These are phyloP conservation scores for Coemansia sp. DNA, from an alignment of 192 early-diverging fungal genomes.

Conservation along the genomic window DNA sequence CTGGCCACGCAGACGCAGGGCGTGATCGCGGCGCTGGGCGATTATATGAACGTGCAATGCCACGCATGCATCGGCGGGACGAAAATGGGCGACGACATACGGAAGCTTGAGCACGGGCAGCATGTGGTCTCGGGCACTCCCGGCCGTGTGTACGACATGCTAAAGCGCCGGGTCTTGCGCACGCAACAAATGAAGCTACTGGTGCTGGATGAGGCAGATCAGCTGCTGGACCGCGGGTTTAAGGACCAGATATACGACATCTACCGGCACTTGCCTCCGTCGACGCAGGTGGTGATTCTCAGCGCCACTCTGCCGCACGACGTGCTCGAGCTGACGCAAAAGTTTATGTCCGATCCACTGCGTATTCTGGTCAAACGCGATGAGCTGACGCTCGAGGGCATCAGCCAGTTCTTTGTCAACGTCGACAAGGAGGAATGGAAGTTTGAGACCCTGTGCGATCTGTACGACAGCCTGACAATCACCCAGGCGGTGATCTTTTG, in stretches of 20 bases:
- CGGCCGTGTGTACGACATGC: conserved; percentile 96
- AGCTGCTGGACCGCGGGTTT: conserved; percentile 90
- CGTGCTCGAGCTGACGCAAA: conserved; percentile 92
- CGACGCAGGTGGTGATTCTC: conserved; percentile 89
- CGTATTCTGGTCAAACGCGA: conserved; percentile 97
- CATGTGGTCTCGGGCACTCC: conserved; percentile 96
- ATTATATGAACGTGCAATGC: conserved; percentile 97
- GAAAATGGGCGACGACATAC: conserved; percentile 85
- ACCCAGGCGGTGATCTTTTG: conserved; percentile 99
- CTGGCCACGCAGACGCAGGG: conserved; percentile 93
- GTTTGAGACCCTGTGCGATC: conserved; percentile 94
- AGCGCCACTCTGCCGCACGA: conserved; percentile 92
- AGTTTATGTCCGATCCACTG: conserved; percentile 97
- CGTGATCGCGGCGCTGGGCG: conserved; percentile 87
- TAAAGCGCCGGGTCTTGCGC: conserved; percentile 76
- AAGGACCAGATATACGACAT: conserved; percentile 97
- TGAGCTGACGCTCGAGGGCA: conserved; percentile 96
- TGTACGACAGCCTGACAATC: conserved; percentile 95
- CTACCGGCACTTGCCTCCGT: conserved; percentile 86
- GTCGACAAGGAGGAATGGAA: conserved; percentile 99
- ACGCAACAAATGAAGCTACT: conserved; percentile 90
- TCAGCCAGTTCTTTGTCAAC: conserved; percentile 98
- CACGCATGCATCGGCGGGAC: conserved; percentile 96
- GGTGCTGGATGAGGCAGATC: conserved; percentile 95
- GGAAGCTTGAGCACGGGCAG: conserved; percentile 84